Conservation (phyloP, 169 alveolate genomes). For the Eimeria zaria region DNA sequence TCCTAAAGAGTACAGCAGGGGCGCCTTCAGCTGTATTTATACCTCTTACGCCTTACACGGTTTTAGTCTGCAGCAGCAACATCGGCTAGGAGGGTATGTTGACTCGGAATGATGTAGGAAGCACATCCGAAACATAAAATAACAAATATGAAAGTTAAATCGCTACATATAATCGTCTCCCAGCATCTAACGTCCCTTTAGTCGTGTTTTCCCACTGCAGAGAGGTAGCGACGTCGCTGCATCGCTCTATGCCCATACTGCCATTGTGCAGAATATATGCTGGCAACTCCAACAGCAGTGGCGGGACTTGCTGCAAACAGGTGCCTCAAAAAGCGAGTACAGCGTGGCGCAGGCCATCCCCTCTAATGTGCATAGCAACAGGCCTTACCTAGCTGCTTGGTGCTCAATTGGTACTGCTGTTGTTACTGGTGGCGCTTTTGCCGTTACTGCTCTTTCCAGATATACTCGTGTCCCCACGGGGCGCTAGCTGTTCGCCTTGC, state of each 20-base stretch:
- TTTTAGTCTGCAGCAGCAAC: not conserved
- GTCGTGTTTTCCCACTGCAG: not conserved
- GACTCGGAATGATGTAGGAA: not conserved
- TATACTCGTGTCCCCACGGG: not conserved
- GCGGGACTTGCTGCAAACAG: not conserved
- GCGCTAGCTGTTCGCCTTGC: not conserved
- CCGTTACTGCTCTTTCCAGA: not conserved
- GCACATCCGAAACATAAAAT: not conserved
- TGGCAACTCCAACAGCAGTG: not conserved
- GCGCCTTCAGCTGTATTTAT: not conserved
- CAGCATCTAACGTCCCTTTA: not conserved
- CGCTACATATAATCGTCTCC: not conserved
- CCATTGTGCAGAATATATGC: not conserved
- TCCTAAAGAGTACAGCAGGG: not conserved
- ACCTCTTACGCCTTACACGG: not conserved
- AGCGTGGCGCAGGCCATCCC: not conserved
- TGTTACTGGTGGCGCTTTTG: not conserved
- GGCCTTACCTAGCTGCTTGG: not conserved
- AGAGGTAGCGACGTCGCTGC: not conserved
- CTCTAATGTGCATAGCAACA: not conserved
- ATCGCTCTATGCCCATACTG: not conserved
- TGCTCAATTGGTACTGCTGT: not conserved
- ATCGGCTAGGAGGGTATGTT: not conserved
- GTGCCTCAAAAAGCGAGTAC: not conserved
- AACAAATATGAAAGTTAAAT: not conserved